A percentile compares a stretch with the other conserved stretches of the same genome.
These are phyloP conservation scores for Carex pumila DNA, from an alignment of 176 grass and related monocot species.

Conservation along the genomic window DNA sequence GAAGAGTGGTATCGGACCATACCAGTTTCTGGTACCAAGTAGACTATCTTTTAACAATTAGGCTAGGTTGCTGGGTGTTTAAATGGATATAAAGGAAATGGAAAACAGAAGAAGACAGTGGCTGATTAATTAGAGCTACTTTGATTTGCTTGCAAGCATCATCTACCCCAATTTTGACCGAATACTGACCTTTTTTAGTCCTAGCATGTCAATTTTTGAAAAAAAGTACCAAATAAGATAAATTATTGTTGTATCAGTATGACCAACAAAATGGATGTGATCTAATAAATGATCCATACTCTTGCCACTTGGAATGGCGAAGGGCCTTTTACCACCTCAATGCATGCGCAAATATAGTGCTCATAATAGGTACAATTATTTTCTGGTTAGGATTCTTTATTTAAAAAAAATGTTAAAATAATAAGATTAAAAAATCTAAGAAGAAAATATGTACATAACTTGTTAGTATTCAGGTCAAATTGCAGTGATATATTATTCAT, in stretches of 20 bases:
- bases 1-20: background rate
- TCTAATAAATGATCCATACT: background rate
- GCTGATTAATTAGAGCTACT: background rate
- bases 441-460: no score
- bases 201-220: background rate
- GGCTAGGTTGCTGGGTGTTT: background rate
- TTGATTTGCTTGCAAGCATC: background rate
- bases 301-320: background rate
- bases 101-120: background rate
- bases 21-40: background rate
- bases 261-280: background rate
- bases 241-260: background rate
- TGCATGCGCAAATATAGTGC: no score
- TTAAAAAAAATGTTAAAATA: no score
- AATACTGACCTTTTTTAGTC: background rate
- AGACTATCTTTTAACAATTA: background rate
- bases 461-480: no score
- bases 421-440: no score
- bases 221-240: background rate
- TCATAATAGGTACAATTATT: no score
- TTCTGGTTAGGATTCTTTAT: no score
- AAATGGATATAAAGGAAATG: background rate
- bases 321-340: background rate
- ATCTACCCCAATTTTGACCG: background rate
- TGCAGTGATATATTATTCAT: no score